Base-by-base conservation (phyloP, 768 basidiomycete genomes). In the Psilocybe tampanensis region DNA sequence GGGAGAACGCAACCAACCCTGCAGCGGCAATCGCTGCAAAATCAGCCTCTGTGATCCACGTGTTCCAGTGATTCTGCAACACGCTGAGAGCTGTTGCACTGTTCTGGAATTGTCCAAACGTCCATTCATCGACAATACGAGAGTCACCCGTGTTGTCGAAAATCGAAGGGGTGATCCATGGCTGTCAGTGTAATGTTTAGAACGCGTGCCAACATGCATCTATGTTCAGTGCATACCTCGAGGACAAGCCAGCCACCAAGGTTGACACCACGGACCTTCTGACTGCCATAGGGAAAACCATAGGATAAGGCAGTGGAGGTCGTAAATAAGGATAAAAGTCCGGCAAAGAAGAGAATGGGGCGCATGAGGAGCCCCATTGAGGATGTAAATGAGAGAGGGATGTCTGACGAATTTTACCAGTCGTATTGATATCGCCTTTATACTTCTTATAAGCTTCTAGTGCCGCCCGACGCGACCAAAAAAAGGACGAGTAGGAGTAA, bases 11-110 rank as follows among this genome's bases (percentile, higher is more conserved):
- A 47, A 51, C 54, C 56, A 71, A 89, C 90, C 90, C 89, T 6
- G 91, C 90, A 43, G 81, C 84, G 50, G 88, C 85, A 57, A 94
- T 93, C 44, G 76, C 81, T 29, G 72, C 71, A 66, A 95, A 91
- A 71, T 98, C 95, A 18, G 77, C 67, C 66, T 94, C 88, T 1
- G 88, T 91, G 62, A 98, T 93, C 84, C 85, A 95, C 0, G 86
- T 86, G 60, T 90, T 71, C 91, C 92, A 94, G 67, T 93, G 92
- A 45, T 79, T 74, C 58, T 79, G 74, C 19, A 93, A 76, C 17
- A 69, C 72, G n/a, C 65, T 62, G n/a, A 64, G 65, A 1, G 90
- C 91, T 0, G 74, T 80, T 29, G 69, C 60, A 13, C 68, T 61
- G 67, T 80, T 68, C 64, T 90, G 88, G 57, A 77, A 83, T 65